Evolutionary conservation across 192 early-diverging fungal genomes (phyloP).

Genomic region (Coemansia umbellata): DNA sequence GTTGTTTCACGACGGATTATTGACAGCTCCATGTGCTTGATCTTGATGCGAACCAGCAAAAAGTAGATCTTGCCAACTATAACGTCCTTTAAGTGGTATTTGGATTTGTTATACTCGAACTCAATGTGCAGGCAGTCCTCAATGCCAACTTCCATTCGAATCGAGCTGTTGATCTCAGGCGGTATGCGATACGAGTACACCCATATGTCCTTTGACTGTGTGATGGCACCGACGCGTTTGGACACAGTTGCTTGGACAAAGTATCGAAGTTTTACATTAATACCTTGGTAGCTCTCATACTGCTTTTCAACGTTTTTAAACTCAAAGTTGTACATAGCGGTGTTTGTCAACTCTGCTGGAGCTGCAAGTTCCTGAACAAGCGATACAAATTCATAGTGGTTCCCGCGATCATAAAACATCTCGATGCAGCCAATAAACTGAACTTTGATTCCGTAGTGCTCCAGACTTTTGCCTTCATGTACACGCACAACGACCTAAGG

Average conservation of each 20-base stretch:
- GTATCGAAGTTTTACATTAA: slow-evolving; percentile 97
- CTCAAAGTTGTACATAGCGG: slow-evolving; percentile 85
- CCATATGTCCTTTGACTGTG: slow-evolving; percentile 94
- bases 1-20: slow-evolving; percentile 98
- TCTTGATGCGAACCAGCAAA: slow-evolving; percentile 97
- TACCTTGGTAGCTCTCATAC: slow-evolving; percentile 96
- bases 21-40: slow-evolving; percentile 99
- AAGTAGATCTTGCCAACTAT: slow-evolving; percentile 99
- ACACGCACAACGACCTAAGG: slow-evolving; percentile 43
- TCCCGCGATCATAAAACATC: slow-evolving; percentile 91
- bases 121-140: slow-evolving; percentile 99
- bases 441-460: slow-evolving; percentile 98
- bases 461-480: slow-evolving; percentile 87
- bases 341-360: slow-evolving; percentile 85
- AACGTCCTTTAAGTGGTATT: slow-evolving; percentile 97
- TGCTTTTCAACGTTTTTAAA: slow-evolving; percentile 99
- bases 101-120: slow-evolving; percentile 99
- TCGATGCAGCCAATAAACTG: slow-evolving; percentile 99
- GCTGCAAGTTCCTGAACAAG: slow-evolving; percentile 91
- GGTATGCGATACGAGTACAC: slow-evolving; percentile 97
- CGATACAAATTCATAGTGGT: slow-evolving; percentile 92
- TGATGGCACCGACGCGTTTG: slow-evolving; percentile 81
- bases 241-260: slow-evolving; percentile 91
- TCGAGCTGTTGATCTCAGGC: slow-evolving; percentile 80
- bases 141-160: slow-evolving; percentile 99